A percentile compares a stretch with the other conserved stretches of the same genome.
Evolutionary conservation across 176 grass and related monocot genomes (phyloP).

Genomic region (Elymus sibiricus): DNA sequence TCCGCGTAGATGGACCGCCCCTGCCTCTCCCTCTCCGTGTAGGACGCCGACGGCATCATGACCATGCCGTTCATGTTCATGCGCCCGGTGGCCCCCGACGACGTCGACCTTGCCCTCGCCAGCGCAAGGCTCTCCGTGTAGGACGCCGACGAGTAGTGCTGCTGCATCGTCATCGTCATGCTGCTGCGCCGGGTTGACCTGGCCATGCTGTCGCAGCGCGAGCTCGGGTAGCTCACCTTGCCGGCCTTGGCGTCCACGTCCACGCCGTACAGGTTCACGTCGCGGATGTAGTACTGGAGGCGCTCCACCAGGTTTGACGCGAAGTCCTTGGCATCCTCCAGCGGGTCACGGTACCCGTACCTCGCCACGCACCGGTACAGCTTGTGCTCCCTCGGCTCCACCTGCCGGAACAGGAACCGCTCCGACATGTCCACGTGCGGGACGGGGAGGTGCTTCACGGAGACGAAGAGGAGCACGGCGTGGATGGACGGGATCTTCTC

Average conservation of each 20-base stretch:
- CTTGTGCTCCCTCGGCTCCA: neutral
- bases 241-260: neutral
- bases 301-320: constrained; percentile 31
- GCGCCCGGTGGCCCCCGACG: neutral
- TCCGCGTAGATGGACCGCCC: constrained; percentile 17
- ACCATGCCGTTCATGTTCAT: neutral
- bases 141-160: constrained; percentile 6
- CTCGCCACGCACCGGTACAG: constrained; percentile 67
- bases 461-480: constrained; percentile 66
- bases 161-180: neutral
- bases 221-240: constrained; percentile 53
- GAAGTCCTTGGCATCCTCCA: constrained; percentile 56
- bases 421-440: constrained; percentile 47
- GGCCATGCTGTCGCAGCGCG: constrained; percentile 44
- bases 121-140: constrained; percentile 35
- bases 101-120: constrained; percentile 2
- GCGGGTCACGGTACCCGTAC: constrained; percentile 71
- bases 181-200: neutral
- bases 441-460: constrained; percentile 67
- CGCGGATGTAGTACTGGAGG: constrained; percentile 55
- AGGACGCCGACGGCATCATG: constrained; percentile 23
- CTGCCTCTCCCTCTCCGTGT: neutral
- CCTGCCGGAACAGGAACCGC: constrained; percentile 65
- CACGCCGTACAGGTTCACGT: constrained; percentile 48
- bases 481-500: constrained; percentile 67